Evolutionary conservation across 441 rosid species (phyloP).

Genomic region (Theobroma grandiflorum): DNA sequence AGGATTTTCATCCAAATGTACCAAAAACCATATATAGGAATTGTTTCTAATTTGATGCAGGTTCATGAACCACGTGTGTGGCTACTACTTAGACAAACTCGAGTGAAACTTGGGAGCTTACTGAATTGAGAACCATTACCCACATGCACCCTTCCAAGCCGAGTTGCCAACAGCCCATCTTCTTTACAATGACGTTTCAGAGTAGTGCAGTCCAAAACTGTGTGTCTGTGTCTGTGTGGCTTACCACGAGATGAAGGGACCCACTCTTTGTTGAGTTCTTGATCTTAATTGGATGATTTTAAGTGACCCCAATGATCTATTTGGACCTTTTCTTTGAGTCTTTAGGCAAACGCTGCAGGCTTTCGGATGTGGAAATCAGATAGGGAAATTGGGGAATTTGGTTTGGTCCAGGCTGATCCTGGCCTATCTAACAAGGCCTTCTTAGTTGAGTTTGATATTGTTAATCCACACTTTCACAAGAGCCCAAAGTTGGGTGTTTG

Average conservation of each 20-base stretch:
- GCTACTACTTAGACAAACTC: neutral
- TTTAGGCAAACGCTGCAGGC: neutral
- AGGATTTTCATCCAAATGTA: neutral
- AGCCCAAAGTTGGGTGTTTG: neutral
- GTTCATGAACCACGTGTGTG: slow-evolving; percentile 44
- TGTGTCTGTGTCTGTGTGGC: too few relatives aligned
- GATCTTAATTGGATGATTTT: neutral
- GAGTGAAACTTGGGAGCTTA: neutral
- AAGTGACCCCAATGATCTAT: neutral
- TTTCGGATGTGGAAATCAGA: neutral
- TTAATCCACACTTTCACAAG: neutral
- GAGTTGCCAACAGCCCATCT: neutral
- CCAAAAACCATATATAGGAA: neutral
- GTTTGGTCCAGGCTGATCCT: neutral
- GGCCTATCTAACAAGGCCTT: neutral
- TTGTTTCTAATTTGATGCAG: slow-evolving; percentile 3
- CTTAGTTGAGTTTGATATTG: neutral
- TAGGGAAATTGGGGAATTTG: neutral
- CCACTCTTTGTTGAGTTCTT: neutral
- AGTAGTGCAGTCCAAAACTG: neutral
- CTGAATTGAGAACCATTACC: neutral
- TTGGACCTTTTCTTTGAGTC: neutral
- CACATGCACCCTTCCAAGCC: neutral
- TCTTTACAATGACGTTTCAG: slow-evolving; percentile 18
- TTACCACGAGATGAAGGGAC: neutral